A percentile compares a stretch with the other conserved stretches of the same genome.
Conservation (phyloP, 371 early-diverging fungal genomes). For the Syncephalastrum sp. region DNA sequence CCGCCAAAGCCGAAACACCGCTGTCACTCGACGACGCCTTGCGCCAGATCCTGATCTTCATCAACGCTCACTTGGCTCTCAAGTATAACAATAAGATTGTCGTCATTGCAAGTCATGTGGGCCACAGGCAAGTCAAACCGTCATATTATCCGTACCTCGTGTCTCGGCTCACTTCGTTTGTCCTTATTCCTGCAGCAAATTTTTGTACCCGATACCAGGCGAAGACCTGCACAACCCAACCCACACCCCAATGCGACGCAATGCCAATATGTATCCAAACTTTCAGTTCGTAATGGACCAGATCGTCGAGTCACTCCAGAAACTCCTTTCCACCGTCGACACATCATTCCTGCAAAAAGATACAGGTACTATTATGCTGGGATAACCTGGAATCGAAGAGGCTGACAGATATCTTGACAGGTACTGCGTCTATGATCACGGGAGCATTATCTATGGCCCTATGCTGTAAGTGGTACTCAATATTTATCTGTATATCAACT, state of each 20-base stretch:
- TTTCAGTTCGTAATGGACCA: slow-evolving; percentile 63
- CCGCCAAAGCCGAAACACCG: slow-evolving; percentile 47
- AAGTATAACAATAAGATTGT: slow-evolving; percentile 81
- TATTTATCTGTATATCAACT: background rate
- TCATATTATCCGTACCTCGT: background rate
- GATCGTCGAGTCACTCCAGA: slow-evolving; percentile 46
- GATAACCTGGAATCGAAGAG: slow-evolving; percentile 17
- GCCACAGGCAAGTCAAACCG: slow-evolving; percentile 32
- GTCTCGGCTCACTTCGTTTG: too few relatives aligned
- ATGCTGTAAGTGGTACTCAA: slow-evolving; percentile 45
- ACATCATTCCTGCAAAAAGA: slow-evolving; percentile 41
- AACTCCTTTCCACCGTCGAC: slow-evolving; percentile 40
- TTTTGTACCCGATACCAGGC: slow-evolving; percentile 53
- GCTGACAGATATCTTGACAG: slow-evolving; percentile 5
- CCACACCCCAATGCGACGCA: slow-evolving; percentile 15
- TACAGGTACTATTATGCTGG: slow-evolving; percentile 32
- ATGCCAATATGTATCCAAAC: slow-evolving; percentile 64
- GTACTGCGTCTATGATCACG: slow-evolving; percentile 47
- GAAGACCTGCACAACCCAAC: slow-evolving; percentile 21
- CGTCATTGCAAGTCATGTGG: slow-evolving; percentile 72
- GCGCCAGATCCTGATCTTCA: slow-evolving; percentile 76
- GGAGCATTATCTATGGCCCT: slow-evolving; percentile 63
- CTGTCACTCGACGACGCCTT: slow-evolving; percentile 67
- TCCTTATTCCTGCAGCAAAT: slow-evolving; percentile 39
- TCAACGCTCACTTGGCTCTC: slow-evolving; percentile 87